phyloP scores from a whole-genome alignment of 73 alveolate species.

The Paramecium primaurelia region DNA sequence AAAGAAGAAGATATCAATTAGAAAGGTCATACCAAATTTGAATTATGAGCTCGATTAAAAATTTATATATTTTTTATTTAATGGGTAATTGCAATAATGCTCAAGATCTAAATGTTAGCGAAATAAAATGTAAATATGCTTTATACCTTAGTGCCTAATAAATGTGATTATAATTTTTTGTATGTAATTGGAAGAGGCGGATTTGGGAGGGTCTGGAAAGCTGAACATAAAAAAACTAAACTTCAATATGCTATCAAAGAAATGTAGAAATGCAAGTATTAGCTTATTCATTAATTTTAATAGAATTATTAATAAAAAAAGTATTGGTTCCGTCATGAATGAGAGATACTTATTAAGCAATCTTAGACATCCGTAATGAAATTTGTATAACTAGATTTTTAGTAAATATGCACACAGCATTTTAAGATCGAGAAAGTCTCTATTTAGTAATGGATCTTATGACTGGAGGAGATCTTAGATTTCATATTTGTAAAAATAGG shows the following conservation, averaged over 20 bases:
- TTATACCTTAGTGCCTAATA: conserved; percentile 5
- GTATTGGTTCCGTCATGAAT: conserved; percentile 79
- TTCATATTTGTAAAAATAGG: conserved; percentile 66
- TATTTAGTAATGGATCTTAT: conserved; percentile 91
- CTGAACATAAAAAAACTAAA: conserved; percentile 12
- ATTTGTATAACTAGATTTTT: conserved; percentile 60
- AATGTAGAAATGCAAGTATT: conserved; percentile 73
- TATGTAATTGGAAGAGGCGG: conserved; percentile 72
- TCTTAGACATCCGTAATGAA: conserved; percentile 71
- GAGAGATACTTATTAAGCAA: conserved; percentile 81
- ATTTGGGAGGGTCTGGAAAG: conserved; percentile 65
- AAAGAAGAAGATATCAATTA: background rate
- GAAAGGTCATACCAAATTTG: background rate
- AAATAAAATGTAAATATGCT: background rate
- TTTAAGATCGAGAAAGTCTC: conserved; percentile 86
- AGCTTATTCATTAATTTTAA: background rate
- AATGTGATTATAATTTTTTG: background rate
- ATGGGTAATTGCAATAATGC: conserved; percentile 5
- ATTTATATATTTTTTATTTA: background rate
- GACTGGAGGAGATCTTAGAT: conserved; percentile 88
- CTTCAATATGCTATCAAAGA: conserved; percentile 83
- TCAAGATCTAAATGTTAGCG: background rate
- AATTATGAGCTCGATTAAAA: background rate
- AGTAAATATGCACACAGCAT: conserved; percentile 94
- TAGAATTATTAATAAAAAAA: conserved; percentile 78